Evolutionary conservation across 805 yeast species (phyloP).

Genomic region (Candida silvicultrix): DNA sequence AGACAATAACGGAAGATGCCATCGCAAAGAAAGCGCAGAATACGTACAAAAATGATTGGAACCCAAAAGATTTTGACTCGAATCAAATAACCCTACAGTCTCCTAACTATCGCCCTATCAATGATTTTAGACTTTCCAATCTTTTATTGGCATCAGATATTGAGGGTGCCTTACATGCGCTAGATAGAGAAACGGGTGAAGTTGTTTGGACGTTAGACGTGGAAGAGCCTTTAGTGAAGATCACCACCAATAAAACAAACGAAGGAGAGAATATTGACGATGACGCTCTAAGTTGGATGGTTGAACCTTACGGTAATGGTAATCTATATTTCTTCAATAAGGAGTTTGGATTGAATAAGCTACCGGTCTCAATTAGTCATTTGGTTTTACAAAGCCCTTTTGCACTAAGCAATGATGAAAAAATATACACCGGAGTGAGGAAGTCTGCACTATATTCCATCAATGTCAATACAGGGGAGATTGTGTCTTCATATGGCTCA

Average conservation of each 20-base stretch:
- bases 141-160: constrained; percentile 69
- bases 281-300: constrained; percentile 60
- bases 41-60: background rate
- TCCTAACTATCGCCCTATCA: constrained; percentile 32
- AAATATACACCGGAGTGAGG: constrained; percentile 81
- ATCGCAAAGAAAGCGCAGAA: background rate
- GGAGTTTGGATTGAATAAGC: constrained; percentile 64
- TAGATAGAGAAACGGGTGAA: constrained; percentile 69
- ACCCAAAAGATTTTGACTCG: background rate
- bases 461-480: constrained; percentile 67
- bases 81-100: background rate
- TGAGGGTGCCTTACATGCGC: constrained; percentile 82
- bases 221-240: constrained; percentile 53
- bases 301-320: constrained; percentile 88
- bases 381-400: constrained; percentile 83
- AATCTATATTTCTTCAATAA: constrained; percentile 73
- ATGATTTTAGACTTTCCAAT: constrained; percentile 68
- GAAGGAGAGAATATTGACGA: constrained; percentile 15
- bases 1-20: background rate
- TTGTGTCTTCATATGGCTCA: constrained; percentile 65
- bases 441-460: constrained; percentile 70
- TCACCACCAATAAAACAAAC: constrained; percentile 17
- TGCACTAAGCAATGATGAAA: constrained; percentile 62
- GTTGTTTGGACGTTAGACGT: constrained; percentile 71
- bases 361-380: constrained; percentile 76